phyloP scores from a whole-genome alignment of 2,329 filamentous ascomycete species.

The Fusarium longipes region DNA sequence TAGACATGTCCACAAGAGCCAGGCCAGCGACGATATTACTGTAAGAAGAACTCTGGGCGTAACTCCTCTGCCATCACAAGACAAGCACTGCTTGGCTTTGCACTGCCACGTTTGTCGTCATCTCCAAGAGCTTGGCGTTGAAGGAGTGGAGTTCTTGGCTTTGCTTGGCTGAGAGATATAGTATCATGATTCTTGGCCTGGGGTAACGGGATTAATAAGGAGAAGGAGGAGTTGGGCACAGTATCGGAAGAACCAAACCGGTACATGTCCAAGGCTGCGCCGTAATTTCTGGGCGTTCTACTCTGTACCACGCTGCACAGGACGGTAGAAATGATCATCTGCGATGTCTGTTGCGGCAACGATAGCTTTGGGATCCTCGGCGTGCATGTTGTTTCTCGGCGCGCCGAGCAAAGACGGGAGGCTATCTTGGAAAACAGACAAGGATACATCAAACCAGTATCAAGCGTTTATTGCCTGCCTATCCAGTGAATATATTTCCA shows the following conservation, averaged over 20 bases:
- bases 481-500: background rate
- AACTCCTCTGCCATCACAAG: background rate
- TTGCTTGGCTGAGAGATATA: constrained; percentile 2
- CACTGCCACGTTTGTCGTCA: constrained; percentile 47
- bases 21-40: background rate
- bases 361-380: constrained; percentile 9
- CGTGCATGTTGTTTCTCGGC: background rate
- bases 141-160: constrained; percentile 20
- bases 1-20: constrained; percentile 18
- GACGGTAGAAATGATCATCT: background rate
- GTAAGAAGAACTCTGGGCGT: background rate
- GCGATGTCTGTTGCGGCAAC: constrained; percentile 6
- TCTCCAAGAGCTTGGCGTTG: constrained; percentile 43
- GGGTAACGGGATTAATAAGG: constrained; percentile 7
- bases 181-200: constrained; percentile 23
- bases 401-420: background rate
- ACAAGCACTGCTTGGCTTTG: constrained; percentile 23
- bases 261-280: constrained; percentile 8
- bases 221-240: background rate
- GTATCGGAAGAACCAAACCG: constrained; percentile 1
- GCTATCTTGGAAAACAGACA: background rate
- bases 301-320: background rate
- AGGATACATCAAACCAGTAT: background rate
- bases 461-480: background rate
- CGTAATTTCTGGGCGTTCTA: constrained; percentile 20